These are phyloP conservation scores for Aspergillus fructus DNA, from an alignment of 2,329 filamentous ascomycete genomes.

Conservation along the genomic window DNA sequence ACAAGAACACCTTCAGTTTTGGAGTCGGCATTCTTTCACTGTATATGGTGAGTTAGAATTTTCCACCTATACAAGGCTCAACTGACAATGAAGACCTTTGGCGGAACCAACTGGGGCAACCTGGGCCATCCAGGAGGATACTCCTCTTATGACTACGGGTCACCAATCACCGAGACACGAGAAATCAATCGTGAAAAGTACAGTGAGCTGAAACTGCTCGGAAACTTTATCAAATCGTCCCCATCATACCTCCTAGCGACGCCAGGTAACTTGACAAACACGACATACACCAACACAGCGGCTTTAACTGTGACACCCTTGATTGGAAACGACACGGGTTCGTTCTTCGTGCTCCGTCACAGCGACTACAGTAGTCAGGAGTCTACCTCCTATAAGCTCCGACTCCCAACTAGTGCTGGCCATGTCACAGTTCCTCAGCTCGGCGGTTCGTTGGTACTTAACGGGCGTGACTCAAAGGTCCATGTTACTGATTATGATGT, in stretches of 20 bases:
- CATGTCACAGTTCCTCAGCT: slow-evolving; percentile 42
- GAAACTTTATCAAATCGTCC: slow-evolving; percentile 71
- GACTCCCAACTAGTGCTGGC: slow-evolving; percentile 48
- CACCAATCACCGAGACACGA: slow-evolving; percentile 68
- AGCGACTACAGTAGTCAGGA: slow-evolving; percentile 60
- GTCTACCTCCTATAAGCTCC: slow-evolving; percentile 63
- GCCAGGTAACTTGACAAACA: slow-evolving; percentile 45
- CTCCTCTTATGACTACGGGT: slow-evolving; percentile 62
- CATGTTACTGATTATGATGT: slow-evolving; percentile 45
- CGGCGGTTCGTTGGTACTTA: slow-evolving; percentile 37
- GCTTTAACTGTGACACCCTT: slow-evolving; percentile 63
- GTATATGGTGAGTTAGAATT: slow-evolving; percentile 62
- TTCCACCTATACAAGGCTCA: not conserved
- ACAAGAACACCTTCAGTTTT: slow-evolving; percentile 71
- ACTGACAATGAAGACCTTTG: slow-evolving; percentile 54
- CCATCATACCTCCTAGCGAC: slow-evolving; percentile 65
- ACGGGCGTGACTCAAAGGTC: slow-evolving; percentile 46
- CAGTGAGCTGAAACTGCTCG: slow-evolving; percentile 73
- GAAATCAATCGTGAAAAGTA: slow-evolving; percentile 72
- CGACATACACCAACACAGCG: slow-evolving; percentile 51
- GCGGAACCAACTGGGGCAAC: slow-evolving; percentile 84
- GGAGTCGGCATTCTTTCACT: slow-evolving; percentile 68
- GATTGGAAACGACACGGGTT: slow-evolving; percentile 52
- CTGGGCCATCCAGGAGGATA: slow-evolving; percentile 67
- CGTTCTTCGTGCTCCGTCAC: slow-evolving; percentile 66